Evolutionary conservation across 202 grass and related monocot genomes (phyloP), one percentile per base, ranked within the genome.

Genomic region (Bolboschoenoplectus hybrid): DNA sequence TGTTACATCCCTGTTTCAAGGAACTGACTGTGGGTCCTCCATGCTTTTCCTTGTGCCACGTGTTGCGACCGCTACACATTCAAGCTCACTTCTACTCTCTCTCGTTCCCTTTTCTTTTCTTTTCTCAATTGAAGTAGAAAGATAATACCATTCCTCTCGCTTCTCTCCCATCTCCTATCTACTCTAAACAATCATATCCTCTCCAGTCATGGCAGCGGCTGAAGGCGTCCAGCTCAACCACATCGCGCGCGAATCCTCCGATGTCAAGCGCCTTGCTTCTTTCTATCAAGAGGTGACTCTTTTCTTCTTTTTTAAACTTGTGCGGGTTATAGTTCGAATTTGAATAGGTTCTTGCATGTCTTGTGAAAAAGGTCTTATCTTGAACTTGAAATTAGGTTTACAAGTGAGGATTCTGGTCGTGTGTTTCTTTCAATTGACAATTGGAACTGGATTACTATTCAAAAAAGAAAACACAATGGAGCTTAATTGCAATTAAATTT

Each of bases 221-320:
- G 85, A 87, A 77, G 89, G 86, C 13, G 93, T 94, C 44, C 90
- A 84, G 89, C 74, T 98, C 1, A 89, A 92, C 90, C 97, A 98
- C 90, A 85, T 96, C 86, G 92, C 93, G 69, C 89, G 90, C 64
- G 97, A 94, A 89, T 91, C 97, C 19, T 79, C 80, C 80, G 91
- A 98, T 90, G 91, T 98, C 85, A 85, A 74, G 9, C 90, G 93
- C 81, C 95, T 95, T 19, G 91, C 93, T 60, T 89, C 85, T 60
- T 98, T 98, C 91, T 98, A 96, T 87, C 86, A 91, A 85, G 90
- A 93, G 69, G 96, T 90, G 70, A 2, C 40, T 61, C 19, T 19
- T 43, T 58, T 1, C 46, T 57, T 36, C 35, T 80, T 38, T 34
- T 85, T 52, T 41, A 1, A 3, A 2, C 2, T 7, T 17, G 6